Evolutionary conservation across 1,139 yeast genomes (phyloP).

Genomic region (Hyphopichia pseudoburtonii): DNA sequence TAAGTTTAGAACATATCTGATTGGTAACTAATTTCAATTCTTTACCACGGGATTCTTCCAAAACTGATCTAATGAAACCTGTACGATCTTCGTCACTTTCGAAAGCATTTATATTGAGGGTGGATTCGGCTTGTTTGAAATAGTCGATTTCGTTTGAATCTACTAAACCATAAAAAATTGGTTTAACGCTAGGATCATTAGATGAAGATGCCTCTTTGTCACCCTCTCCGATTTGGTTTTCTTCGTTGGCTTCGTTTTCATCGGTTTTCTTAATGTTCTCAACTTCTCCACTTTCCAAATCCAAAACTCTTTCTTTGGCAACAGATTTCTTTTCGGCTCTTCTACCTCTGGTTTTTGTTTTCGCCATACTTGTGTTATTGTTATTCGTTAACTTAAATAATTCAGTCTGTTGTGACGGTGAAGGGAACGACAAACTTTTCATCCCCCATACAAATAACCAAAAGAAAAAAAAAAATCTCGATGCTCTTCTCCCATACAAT

Average conservation of each 20-base stretch:
- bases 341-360: slow-evolving; percentile 63
- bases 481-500: slow-evolving; percentile 1
- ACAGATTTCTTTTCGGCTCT: slow-evolving; percentile 49
- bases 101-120: slow-evolving; percentile 78
- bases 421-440: too few relatives aligned
- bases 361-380: slow-evolving; percentile 6
- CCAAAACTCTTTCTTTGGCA: slow-evolving; percentile 14
- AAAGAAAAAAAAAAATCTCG: neutral
- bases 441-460: too few relatives aligned
- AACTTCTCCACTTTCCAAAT: slow-evolving; percentile 15
- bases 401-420: too few relatives aligned
- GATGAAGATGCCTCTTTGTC: slow-evolving; percentile 8
- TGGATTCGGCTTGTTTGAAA: slow-evolving; percentile 88
- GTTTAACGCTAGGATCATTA: slow-evolving; percentile 8
- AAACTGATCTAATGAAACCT: slow-evolving; percentile 72
- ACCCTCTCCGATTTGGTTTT: slow-evolving; percentile 7
- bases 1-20: slow-evolving; percentile 88
- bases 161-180: slow-evolving; percentile 76
- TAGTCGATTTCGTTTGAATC: slow-evolving; percentile 84
- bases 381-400: too few relatives aligned
- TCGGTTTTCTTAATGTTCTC: slow-evolving; percentile 4
- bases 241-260: slow-evolving; percentile 6
- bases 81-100: slow-evolving; percentile 69
- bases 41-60: slow-evolving; percentile 86
- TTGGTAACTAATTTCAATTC: slow-evolving; percentile 91